Evolutionary conservation across 768 basidiomycete species (phyloP).

Genomic region (Tricholoma hemisulphureum): DNA sequence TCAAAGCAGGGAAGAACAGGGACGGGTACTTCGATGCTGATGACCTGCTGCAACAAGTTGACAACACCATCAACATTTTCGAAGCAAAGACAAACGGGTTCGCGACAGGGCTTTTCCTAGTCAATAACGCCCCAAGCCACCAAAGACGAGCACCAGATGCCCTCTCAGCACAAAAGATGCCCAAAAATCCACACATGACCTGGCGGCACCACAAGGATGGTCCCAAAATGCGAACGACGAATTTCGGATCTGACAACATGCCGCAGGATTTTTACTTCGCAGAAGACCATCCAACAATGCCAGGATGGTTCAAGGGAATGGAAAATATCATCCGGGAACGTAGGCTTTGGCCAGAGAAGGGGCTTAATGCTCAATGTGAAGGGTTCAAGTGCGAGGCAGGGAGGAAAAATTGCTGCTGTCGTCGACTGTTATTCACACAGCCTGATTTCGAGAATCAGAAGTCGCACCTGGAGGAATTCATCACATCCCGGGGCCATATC

Average conservation of each 20-base stretch:
- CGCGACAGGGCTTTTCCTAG: not conserved
- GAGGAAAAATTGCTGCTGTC: not conserved
- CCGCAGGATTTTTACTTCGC: not conserved
- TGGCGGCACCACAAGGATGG: not conserved
- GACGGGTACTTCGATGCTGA: not conserved
- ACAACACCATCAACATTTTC: not conserved
- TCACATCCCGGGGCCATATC: too few species aligned
- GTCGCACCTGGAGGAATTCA: too few species aligned
- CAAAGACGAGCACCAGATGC: too few species aligned
- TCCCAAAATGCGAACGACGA: not conserved
- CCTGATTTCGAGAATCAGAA: not conserved
- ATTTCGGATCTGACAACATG: not conserved
- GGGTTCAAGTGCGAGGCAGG: too few species aligned
- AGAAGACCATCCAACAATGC: too few species aligned
- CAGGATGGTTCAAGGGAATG: too few species aligned
- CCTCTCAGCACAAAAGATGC: too few species aligned
- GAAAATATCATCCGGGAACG: not conserved
- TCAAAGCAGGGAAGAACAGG: slow-evolving; percentile 15
- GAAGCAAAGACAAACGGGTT: not conserved
- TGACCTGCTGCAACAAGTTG: too few species aligned
- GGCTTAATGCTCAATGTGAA: not conserved
- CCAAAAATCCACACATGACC: not conserved
- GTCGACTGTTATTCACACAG: not conserved
- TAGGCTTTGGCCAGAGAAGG: not conserved
- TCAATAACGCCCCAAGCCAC: not conserved